These are phyloP conservation scores for Pythium guiyangense DNA, from an alignment of 352 stramenopile species.

Conservation along the genomic window DNA sequence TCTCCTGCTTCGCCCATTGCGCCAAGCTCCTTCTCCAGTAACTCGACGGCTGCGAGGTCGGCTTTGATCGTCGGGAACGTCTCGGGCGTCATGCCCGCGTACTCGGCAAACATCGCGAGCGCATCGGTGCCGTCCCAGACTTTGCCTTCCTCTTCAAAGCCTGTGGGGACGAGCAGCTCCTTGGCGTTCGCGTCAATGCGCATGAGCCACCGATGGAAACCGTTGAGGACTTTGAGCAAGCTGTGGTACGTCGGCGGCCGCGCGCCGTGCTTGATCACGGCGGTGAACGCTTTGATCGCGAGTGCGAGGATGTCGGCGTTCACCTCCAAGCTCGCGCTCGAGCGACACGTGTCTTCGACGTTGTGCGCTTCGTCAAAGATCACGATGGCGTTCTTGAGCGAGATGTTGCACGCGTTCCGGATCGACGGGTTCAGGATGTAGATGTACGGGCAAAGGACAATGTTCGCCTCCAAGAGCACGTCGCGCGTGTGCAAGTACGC, in stretches of 20 bases:
- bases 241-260: conserved; percentile 35
- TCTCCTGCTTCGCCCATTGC: conserved; percentile 15
- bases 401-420: conserved; percentile 60
- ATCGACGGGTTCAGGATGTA: conserved; percentile 82
- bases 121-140: conserved; percentile 60
- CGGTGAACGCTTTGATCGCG: conserved; percentile 57
- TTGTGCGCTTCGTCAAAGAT: conserved; percentile 87
- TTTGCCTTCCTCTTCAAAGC: conserved; percentile 71
- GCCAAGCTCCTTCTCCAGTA: conserved; percentile 55
- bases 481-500: conserved; percentile 69
- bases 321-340: conserved; percentile 71
- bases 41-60: conserved; percentile 38
- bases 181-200: conserved; percentile 33
- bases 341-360: conserved; percentile 82
- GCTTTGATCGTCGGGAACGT: conserved; percentile 36
- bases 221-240: conserved; percentile 65
- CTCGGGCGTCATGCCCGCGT: conserved; percentile 41
- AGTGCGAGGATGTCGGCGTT: conserved; percentile 38
- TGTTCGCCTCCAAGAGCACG: conserved; percentile 49
- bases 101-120: conserved; percentile 71
- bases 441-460: conserved; percentile 89
- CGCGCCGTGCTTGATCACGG: conserved; percentile 61
- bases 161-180: conserved; percentile 42
- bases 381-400: conserved; percentile 70
- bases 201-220: conserved; percentile 54